Evolutionary conservation across 2,329 filamentous ascomycete species (phyloP).

Genomic region (Triangularia setosa): DNA sequence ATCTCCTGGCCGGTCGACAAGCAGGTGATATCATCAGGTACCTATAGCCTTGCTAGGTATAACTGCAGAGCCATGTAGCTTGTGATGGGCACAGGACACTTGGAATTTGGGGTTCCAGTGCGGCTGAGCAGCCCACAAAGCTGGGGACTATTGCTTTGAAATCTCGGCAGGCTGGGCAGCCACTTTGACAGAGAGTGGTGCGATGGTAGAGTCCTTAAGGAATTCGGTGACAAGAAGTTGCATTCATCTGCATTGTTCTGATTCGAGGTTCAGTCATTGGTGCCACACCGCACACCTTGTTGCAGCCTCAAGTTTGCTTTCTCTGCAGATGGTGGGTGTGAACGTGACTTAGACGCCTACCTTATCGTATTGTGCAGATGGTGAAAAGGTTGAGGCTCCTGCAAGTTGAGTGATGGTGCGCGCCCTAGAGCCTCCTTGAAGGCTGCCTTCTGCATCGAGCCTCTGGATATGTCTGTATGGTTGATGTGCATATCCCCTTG

Average conservation of each 20-base stretch:
- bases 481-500: background rate
- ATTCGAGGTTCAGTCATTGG: background rate
- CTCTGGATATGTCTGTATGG: background rate
- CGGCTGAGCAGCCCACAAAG: background rate
- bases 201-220: background rate
- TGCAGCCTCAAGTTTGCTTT: background rate
- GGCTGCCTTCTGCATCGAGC: background rate
- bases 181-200: background rate
- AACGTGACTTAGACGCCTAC: background rate
- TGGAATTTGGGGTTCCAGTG: background rate
- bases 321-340: background rate
- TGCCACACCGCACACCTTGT: background rate
- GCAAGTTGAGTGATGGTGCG: background rate
- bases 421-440: background rate
- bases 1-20: background rate
- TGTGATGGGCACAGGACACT: background rate
- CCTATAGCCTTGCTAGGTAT: background rate
- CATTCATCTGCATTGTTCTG: background rate
- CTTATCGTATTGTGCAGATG: background rate
- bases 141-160: background rate
- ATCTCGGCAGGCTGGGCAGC: background rate
- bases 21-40: background rate
- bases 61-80: background rate
- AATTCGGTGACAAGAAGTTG: background rate
- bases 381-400: background rate